Evolutionary conservation across 2,329 filamentous ascomycete species (phyloP), one percentile per base, ranked within the genome.

Genomic region (Shiraia sp.): DNA sequence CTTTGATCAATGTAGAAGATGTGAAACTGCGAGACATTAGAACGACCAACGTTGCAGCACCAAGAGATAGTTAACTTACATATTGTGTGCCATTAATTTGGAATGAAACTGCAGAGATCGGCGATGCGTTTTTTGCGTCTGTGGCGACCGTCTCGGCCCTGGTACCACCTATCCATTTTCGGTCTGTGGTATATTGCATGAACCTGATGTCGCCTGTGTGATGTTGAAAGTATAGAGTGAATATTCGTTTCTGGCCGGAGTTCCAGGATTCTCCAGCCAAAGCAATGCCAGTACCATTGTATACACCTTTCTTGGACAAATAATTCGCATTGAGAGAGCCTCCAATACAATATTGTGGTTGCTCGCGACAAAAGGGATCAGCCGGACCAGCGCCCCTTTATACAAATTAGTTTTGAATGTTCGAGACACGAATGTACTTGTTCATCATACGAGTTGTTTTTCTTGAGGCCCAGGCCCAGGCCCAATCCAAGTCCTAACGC

Each of bases 261-360:
- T 62, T 67, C 55, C 72, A 74, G 0, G 70, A 74, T 30, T 74
- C 70, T 6, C 69, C 69, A 13, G 73, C 72, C 8, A 75, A 42
- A 1, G 73, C 73, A 27, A 76, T 71, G 9, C 73, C 73, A 10
- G 70, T 71, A n/a, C 73, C 73, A 42, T 76, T 75, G 58, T 74
- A 75, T 5, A 72, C 72, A 14, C 73, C 73, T 22, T 63, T 57
- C 8, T 51, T 67, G 6, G 71, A 70, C 31, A 70, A 61, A 42
- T 72, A 74, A 0, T 61, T 42, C 1, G 67, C 55, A 32, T 68
- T 59, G 5, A 75, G 61, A 3, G 68, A 55, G 10, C 72, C 72
- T 12, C 72, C 72, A 16, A 75, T 68, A 22, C 61, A 66, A 16
- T 56, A 47, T 12, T 66, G 45, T 0, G 65, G 63, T 2, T 66